phyloP scores from a whole-genome alignment of 2,329 filamentous ascomycete species.

The Cercospora sp. region DNA sequence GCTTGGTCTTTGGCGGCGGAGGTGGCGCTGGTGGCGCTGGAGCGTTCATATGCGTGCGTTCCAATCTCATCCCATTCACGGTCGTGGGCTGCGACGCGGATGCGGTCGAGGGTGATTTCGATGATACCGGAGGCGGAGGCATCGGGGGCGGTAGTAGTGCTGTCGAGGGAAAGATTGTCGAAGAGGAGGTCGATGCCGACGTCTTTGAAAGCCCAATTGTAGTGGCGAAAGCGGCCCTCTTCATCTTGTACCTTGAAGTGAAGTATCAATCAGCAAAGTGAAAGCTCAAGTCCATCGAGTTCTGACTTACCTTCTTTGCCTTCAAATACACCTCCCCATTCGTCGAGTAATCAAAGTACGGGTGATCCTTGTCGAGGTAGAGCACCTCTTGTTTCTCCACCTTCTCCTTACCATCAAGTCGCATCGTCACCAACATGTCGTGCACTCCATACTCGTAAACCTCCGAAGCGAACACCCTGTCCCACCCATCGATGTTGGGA shows the following conservation, averaged over 20 bases:
- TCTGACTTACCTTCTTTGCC: constrained; percentile 1
- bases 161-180: background rate
- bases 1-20: background rate
- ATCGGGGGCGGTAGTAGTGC: background rate
- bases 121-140: background rate
- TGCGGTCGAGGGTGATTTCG: background rate
- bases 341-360: background rate
- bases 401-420: constrained; percentile 16
- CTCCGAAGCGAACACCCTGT: background rate
- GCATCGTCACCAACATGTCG: constrained; percentile 15
- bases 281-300: background rate
- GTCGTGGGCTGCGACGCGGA: background rate
- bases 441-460: background rate
- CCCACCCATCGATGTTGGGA: background rate
- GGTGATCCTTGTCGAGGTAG: constrained; percentile 11
- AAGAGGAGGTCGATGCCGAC: background rate
- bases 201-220: background rate
- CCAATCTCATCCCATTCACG: background rate
- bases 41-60: background rate
- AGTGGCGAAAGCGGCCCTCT: background rate
- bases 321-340: constrained; percentile 8
- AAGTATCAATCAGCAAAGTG: background rate
- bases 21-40: background rate
- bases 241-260: background rate
- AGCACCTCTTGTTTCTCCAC: constrained; percentile 16